phyloP scores from a whole-genome alignment of 495 filamentous ascomycete species.

The Glonium stellatum region DNA sequence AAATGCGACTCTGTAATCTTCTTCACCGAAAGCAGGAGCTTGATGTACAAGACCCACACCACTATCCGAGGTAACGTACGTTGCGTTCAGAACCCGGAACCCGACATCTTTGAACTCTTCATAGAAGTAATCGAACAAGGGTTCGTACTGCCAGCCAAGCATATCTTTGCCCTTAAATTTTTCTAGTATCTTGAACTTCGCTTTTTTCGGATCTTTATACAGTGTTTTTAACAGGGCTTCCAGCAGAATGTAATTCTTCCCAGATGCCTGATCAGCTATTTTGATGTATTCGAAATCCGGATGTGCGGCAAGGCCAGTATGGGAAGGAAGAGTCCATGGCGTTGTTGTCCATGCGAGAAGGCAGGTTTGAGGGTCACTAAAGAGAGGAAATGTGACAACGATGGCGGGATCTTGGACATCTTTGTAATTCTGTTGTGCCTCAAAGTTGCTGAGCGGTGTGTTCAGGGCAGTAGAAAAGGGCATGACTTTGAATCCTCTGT shows the following conservation, averaged over 20 bases:
- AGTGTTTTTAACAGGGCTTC: conserved; percentile 77
- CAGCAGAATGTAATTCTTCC: conserved; percentile 80
- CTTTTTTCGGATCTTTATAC: conserved; percentile 97
- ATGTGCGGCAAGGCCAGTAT: conserved; percentile 72
- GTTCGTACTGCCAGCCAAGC: conserved; percentile 87
- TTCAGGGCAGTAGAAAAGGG: conserved; percentile 88
- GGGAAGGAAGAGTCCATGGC: conserved; percentile 89
- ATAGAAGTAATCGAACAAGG: conserved; percentile 88
- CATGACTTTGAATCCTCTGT: conserved; percentile 86
- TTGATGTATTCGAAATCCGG: conserved; percentile 93
- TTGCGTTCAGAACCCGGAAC: conserved; percentile 79
- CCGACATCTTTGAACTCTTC: conserved; percentile 85
- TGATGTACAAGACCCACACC: conserved; percentile 97
- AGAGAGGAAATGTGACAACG: conserved; percentile 78
- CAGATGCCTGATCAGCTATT: conserved; percentile 72
- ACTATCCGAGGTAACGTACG: conserved; percentile 85
- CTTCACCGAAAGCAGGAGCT: conserved; percentile 90
- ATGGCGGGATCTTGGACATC: conserved; percentile 90
- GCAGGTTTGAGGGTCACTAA: conserved; percentile 65
- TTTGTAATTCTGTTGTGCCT: conserved; percentile 90
- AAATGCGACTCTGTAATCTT: conserved; percentile 84
- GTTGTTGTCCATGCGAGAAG: conserved; percentile 89
- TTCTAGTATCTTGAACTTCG: conserved; percentile 81
- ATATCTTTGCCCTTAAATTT: conserved; percentile 81
- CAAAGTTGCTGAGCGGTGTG: conserved; percentile 85